Evolutionary conservation across 305 asterid species (phyloP), one percentile per base, ranked within the genome.

Genomic region (Vinca major): DNA sequence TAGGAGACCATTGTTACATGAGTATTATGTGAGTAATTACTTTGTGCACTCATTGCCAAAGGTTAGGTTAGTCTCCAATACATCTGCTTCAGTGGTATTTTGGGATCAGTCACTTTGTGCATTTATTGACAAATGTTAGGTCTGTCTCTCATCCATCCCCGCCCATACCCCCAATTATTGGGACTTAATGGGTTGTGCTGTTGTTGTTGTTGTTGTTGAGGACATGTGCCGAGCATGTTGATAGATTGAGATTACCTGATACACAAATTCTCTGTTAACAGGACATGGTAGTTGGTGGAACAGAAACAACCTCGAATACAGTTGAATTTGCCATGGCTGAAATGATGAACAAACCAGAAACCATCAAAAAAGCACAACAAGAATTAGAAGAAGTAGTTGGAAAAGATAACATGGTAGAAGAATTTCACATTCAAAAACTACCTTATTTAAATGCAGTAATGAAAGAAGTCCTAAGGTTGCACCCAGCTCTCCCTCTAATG

Each of bases 201-300:
- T n/a, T n/a, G n/a, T n/a, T n/a, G n/a, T n/a, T n/a, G n/a, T n/a
- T n/a, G n/a, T n/a, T n/a, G n/a, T n/a, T n/a, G n/a, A n/a, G n/a
- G n/a, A n/a, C n/a, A n/a, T n/a, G n/a, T n/a, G n/a, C n/a, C n/a
- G n/a, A n/a, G n/a, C n/a, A n/a, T 48, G 52, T 48, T 3, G 52
- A 48, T 14, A 48, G 52, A 10, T 48, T 48, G 4, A 10, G 3
- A 50, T 50, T 6, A 21, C 40, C 36, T 19, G 20, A 56, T 19
- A 39, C 40, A 33, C 2, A 56, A 48, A n/a, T 7, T 48, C 40
- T 56, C n/a, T 16, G 20, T 39, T 17, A 9, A 68, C 85, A 88
- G 97, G 92, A 90, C 71, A 86, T 90, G 94, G 90, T 86, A 2
- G 86, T 80, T 2, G 96, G 88, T 16, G 94, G 96, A 41, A 86